These are phyloP conservation scores for Raffaelea albimanens DNA, from an alignment of 2,329 filamentous ascomycete genomes.

Conservation along the genomic window DNA sequence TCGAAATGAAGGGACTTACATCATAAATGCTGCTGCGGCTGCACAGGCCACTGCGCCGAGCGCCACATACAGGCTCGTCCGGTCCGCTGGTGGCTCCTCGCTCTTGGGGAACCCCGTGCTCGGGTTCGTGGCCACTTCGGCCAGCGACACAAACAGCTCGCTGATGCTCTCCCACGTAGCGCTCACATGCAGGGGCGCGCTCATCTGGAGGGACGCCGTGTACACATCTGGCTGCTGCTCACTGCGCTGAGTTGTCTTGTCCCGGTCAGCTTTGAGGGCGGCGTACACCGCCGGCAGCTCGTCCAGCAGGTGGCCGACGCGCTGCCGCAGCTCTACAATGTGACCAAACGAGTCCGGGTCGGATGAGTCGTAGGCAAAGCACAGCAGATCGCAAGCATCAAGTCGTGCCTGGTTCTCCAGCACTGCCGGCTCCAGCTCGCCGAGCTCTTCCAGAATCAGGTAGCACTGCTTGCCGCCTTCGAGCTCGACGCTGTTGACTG, in stretches of 20 bases:
- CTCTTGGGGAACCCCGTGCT: slow-evolving; percentile 81
- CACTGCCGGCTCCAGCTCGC: slow-evolving; percentile 89
- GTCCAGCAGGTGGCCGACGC: slow-evolving; percentile 67
- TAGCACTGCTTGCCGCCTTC: slow-evolving; percentile 96
- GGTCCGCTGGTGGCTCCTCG: slow-evolving; percentile 76
- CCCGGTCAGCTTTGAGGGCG: slow-evolving; percentile 87
- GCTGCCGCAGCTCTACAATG: slow-evolving; percentile 70
- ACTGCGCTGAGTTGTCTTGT: slow-evolving; percentile 92
- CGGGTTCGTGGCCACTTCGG: slow-evolving; percentile 85
- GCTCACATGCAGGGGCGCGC: slow-evolving; percentile 85
- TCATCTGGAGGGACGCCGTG: slow-evolving; percentile 76
- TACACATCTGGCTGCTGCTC: slow-evolving; percentile 90
- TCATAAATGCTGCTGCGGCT: slow-evolving; percentile 53
- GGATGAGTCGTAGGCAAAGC: slow-evolving; percentile 93
- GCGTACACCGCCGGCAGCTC: slow-evolving; percentile 87
- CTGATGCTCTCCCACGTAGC: slow-evolving; percentile 90
- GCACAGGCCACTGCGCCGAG: slow-evolving; percentile 63
- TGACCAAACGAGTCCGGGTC: slow-evolving; percentile 94
- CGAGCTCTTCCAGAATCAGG: slow-evolving; percentile 88
- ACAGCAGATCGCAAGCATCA: slow-evolving; percentile 86
- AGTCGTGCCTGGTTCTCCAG: slow-evolving; percentile 86
- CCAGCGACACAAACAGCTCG: slow-evolving; percentile 85
- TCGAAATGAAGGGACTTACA: slow-evolving; percentile 61
- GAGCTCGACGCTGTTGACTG: slow-evolving; percentile 93
- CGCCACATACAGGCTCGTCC: slow-evolving; percentile 77